Base-by-base conservation (phyloP, 495 filamentous ascomycete species). In the Penicillium alfredii region DNA sequence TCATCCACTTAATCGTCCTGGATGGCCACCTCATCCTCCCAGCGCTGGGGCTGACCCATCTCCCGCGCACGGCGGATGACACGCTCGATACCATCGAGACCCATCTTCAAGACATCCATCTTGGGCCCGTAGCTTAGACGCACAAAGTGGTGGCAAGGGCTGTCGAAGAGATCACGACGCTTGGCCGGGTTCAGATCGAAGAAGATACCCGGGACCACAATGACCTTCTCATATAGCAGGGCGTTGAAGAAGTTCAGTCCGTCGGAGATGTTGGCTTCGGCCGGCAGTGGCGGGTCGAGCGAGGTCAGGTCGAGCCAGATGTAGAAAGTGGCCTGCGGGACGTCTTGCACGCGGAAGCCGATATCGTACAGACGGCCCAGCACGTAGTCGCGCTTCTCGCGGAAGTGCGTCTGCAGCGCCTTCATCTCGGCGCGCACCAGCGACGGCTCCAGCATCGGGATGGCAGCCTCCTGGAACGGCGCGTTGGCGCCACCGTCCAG, bases 201-300 rank as follows among this genome's bases (percentile, higher is more conserved):
- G 64, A 75, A 75, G 56, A 97, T 96, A 29, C 90, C 90, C 0
- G 90, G 88, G 0, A 95, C 90, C 3, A 95, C 88, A 48, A 95
- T 94, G 40, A 92, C 84, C 71, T 90, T 92, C 72, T 94, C 86
- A 46, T 82, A 74, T 24, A 97, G 62, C 48, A 92, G 89, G 17
- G 86, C 86, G 56, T 90, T 81, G 76, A 97, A 95, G 75, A 97
- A 97, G 60, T 93, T 95, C 53, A 97, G 63, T 2, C 90, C 90
- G 58, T 95, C 90, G 35, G 80, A 80, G 58, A 97, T 92, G 40
- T 74, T 78, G 12, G 76, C 77, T 1, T 43, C 61, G 28, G 32
- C 25, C 3, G 62, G 57, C 31, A 68, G 59, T 3, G 60, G 60
- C 6, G 66, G 63, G 22, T 63, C 59, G 28, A 73, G 43, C 2